Evolutionary conservation across 2,329 filamentous ascomycete species (phyloP), one percentile per base, ranked within the genome.

Genomic region (Colletotrichum sojae): DNA sequence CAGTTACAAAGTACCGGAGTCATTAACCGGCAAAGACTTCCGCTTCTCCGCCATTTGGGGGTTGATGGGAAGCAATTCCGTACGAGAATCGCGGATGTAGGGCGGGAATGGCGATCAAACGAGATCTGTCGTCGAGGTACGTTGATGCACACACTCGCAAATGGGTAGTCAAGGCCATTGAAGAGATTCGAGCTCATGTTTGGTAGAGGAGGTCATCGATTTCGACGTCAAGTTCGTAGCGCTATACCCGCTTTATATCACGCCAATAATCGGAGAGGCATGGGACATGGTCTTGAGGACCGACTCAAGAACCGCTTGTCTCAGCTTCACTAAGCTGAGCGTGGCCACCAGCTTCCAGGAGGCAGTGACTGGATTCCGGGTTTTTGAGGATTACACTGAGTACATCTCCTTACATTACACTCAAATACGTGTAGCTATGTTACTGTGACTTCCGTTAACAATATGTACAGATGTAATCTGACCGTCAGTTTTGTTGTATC

Each of bases 301-400:
- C 10, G 76, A 78, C 20, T 76, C 79, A 54, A 71, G 75, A 43
- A 77, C 78, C 22, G 76, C 77, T 20, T 72, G 73, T 16, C 67
- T 80, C 12, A 61, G 73, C 1, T 80, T 80, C n/a, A 71, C 64
- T 1, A 68, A 71, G 5, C 69, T 72, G n/a, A 73, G 72, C 15
- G 74, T 77, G 27, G 70, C 75, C 20, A 61, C 78, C 2, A 76
- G 73, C 51, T 79, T 80, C 25, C 78, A 80, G 40, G 78, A 80
- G 51, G 77, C 75, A 2, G 57, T 79, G 6, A 80, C 76, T 6
- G 77, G 78, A 0, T 80, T 76, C 63, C 78, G 77, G 53, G 73
- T 73, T 0, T 79, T 73, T 69, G 74, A 71, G 4, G 71, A 65
- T 15, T 77, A 76, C 25, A 73, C 68, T 1, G 74, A 78, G 68